A percentile compares a stretch with the other conserved stretches of the same genome.
Conservation (phyloP, 176 grass and related monocot species). For the Oryza glaberrima region DNA sequence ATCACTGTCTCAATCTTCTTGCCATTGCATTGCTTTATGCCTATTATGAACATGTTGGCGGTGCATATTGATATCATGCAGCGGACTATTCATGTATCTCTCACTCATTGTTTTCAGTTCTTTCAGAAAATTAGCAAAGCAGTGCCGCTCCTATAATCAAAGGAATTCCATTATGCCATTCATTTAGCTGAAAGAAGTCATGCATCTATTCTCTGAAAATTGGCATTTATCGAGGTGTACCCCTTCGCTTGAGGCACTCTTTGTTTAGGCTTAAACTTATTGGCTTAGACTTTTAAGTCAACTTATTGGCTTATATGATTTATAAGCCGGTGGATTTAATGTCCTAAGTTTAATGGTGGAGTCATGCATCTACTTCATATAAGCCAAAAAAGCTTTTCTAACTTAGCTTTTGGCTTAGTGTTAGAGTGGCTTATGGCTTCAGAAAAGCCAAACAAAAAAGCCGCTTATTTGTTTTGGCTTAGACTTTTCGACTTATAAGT, state of each 20-base stretch:
- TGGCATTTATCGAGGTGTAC: conserved; percentile 6
- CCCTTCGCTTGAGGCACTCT: not conserved
- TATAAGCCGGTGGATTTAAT: no score
- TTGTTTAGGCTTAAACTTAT: no score
- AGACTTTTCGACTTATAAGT: no score
- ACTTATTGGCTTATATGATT: no score
- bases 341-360: no score
- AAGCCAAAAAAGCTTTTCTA: no score
- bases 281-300: no score
- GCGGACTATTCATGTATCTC: not conserved
- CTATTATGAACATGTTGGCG: not conserved
- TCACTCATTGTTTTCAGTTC: not conserved
- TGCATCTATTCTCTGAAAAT: conserved; percentile 5
- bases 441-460: no score
- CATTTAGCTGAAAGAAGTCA: conserved; percentile 17
- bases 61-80: not conserved
- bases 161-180: not conserved
- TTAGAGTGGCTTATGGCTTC: no score
- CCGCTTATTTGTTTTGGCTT: no score
- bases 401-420: no score
- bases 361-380: no score
- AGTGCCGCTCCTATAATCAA: not conserved
- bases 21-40: not conserved
- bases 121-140: not conserved
- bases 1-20: not conserved